Evolutionary conservation across 2,329 filamentous ascomycete genomes (phyloP), one percentile per base, ranked within the genome.

Genomic region (Pestalotiopsis sp.): DNA sequence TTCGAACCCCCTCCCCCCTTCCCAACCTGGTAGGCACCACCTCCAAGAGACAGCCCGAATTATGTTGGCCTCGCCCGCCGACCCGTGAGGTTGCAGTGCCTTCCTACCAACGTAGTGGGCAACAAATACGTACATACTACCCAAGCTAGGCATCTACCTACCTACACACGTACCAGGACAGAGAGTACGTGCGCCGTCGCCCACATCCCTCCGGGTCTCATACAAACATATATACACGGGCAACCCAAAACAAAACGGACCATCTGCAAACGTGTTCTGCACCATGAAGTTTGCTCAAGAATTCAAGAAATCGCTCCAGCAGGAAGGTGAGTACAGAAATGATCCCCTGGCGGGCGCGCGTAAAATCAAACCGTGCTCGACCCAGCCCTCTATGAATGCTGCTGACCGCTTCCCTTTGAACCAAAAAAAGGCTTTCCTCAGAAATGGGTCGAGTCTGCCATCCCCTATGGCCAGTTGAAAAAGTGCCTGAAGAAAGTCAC

Each of bases 401-500:
- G 17, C 49, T 56, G 20, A 13, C 49, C n/a, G 49, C 49, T 56
- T 12, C 25, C 25, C 20, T 31, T 38, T 7, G 64, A 23, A 17
- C 12, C 25, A 25, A 60, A 13, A 13, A 20, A 65, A 85, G 91
- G 88, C 72, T 97, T 94, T 77, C 94, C 94, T 7, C 82, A 87
- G 64, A 89, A 91, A 76, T 91, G 88, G 88, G 82, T 94, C 63
- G 86, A 91, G 59, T 90, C 90, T 36, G 93, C 94, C 63, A 93
- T 97, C 70, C 93, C 92, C 2, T 97, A 97, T 78, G 88, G 91
- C 59, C 89, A 94, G 79, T 87, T 97, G 68, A 97, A 97, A 81
- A 97, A 97, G 82, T 93, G 92, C 80, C 91, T 97, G 77, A 95
- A 95, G 77, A 91, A 91, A 77, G 91, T 97, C 64, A 88, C 91